These are phyloP conservation scores for Rickenella mellea DNA, from an alignment of 768 basidiomycete species.

Conservation along the genomic window DNA sequence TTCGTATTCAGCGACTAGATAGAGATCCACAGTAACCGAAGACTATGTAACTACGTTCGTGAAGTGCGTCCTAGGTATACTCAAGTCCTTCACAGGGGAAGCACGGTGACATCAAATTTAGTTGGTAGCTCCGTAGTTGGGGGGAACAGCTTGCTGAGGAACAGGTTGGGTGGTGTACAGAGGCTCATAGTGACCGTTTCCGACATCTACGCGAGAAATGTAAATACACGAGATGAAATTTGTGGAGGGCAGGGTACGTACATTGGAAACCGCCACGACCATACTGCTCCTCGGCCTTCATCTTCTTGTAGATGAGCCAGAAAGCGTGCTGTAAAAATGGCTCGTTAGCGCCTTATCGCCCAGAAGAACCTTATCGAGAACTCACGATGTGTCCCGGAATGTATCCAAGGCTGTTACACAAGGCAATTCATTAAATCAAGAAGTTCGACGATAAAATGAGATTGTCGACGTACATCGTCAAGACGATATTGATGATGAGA, in stretches of 20 bases:
- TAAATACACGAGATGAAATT: constrained; percentile 2
- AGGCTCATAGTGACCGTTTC: constrained; percentile 28
- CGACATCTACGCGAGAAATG: constrained; percentile 18
- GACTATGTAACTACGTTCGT: no score
- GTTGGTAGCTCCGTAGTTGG: constrained; percentile 25
- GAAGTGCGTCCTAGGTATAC: no score
- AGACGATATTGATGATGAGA: constrained; percentile 71
- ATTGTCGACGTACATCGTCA: constrained; percentile 55
- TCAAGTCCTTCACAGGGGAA: no score
- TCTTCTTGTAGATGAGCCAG: constrained; percentile 87
- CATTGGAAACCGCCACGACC: constrained; percentile 70
- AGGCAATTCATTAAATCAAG: constrained; percentile 4
- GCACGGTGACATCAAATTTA: no score
- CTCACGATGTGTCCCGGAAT: constrained; percentile 52
- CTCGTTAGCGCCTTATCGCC: background rate
- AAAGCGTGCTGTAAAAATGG: constrained; percentile 52
- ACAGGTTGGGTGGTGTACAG: constrained; percentile 8
- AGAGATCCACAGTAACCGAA: no score
- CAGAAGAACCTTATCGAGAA: background rate
- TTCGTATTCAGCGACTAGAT: no score
- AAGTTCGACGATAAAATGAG: background rate
- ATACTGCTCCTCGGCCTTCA: constrained; percentile 77
- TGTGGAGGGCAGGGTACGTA: constrained; percentile 27
- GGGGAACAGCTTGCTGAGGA: constrained; percentile 14
- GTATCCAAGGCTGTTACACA: constrained; percentile 53